A percentile compares a stretch with the other conserved stretches of the same genome.
Conservation (phyloP, 805 yeast genomes). For the Myxozyma kluyveri region DNA sequence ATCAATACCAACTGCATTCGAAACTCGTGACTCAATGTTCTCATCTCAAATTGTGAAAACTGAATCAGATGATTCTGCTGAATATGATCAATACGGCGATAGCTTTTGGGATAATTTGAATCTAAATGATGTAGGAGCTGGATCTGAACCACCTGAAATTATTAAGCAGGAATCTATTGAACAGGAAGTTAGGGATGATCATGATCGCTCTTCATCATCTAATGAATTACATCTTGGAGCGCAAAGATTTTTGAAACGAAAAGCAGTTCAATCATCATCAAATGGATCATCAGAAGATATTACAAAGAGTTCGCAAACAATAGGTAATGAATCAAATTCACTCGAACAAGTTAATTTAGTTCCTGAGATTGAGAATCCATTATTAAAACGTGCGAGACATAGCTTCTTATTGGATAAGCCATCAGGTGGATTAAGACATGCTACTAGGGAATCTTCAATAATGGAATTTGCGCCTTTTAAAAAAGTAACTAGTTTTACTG, state of each 20-base stretch:
- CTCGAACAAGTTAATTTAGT: constrained; percentile 78
- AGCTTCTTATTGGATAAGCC: too few relatives aligned
- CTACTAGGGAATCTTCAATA: too few relatives aligned
- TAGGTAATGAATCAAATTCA: neutral
- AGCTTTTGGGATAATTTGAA: constrained; percentile 19
- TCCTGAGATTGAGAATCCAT: too few relatives aligned
- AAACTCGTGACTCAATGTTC: neutral
- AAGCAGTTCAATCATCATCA: neutral
- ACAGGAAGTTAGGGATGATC: constrained; percentile 40
- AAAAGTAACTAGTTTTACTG: too few relatives aligned
- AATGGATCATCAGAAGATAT: neutral
- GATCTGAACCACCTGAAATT: constrained; percentile 1
- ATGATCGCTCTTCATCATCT: constrained; percentile 53
- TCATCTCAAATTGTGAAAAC: neutral
- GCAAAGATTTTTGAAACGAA: neutral
- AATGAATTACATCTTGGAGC: neutral
- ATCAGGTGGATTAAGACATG: too few relatives aligned
- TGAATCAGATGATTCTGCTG: neutral
- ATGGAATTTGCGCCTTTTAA: too few relatives aligned
- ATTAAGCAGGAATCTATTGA: neutral
- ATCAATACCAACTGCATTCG: neutral
- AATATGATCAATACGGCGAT: constrained; percentile 1
- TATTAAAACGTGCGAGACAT: too few relatives aligned
- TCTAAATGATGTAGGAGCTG: constrained; percentile 9
- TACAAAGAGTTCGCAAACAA: neutral